Evolutionary conservation across 441 rosid species (phyloP), one percentile per base, ranked within the genome.

Genomic region (Corymbia citriodora): DNA sequence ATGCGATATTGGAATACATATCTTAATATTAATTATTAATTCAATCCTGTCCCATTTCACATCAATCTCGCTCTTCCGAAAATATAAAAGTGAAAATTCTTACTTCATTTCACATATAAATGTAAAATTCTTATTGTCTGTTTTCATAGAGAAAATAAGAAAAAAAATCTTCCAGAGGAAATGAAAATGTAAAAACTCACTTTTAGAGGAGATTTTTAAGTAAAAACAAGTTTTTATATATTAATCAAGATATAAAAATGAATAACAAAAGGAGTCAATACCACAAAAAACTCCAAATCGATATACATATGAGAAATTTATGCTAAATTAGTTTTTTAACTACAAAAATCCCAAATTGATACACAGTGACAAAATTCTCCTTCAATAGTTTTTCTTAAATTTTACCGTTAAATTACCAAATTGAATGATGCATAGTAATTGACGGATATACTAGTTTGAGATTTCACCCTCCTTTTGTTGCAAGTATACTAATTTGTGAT

Each of bases 311-410:
- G 29, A 2, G 3, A 57, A 57, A 57, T 57, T 57, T 21, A 57
- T 0, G 27, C 0, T 0, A 57, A 57, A 57, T 0, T 29, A 61
- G 0, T 63, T 29, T 4, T 29, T 7, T 63, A 0, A 59, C 63
- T 0, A 57, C 0, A 57, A 10, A 57, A 57, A 57, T 10, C 0
- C 7, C 12, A 4, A 5, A 36, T 4, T 52, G 5, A 0, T 52
- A 52, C 40, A 36, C 40, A 63, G 8, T 29, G 2, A 14, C 29
- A 29, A 40, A 63, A 6, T 63, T 13, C 27, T 27, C 1, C 2
- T 0, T 59, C 0, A 2, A 27, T 0, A 12, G 0, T 61, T 29
- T 63, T 0, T 4, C 4, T 3, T 61, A 27, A 6, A 61, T 61
- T 0, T 55, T 55, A 18, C 9, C 1, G 1, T 16, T 8, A 54